Base-by-base conservation (phyloP, 192 early-diverging fungal genomes). In the Backusella psychrophila region DNA sequence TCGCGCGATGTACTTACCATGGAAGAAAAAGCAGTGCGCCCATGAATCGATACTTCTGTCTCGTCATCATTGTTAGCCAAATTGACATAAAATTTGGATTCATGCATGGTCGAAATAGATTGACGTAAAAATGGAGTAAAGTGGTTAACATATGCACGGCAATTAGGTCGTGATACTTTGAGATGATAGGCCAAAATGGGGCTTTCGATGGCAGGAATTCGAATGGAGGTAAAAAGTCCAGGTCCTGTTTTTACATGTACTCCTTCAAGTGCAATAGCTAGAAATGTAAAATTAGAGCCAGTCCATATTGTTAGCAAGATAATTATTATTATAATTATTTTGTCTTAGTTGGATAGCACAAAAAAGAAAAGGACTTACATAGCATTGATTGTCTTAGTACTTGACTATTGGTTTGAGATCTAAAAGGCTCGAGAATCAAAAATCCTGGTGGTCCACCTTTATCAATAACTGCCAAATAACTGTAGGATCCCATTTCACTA, bases 21-120 rank as follows among this genome's bases (percentile, higher is more conserved):
- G 23, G 69, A 74, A 9, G 77, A 75, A 49, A 88, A 90, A 0
- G 87, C 82, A 1, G 83, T 78, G 17, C 85, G 79, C 3, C 89
- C 89, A 56, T 90, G 89, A 52, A 88, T 84, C 5, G 86, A 84
- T 7, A 90, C 73, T 42, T 88, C 83, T 6, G 79, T 76, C 8
- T 75, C 76, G 4, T 74, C 68, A 2, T 31, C 31, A 17, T 72
- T 71, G 7, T 63, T 73, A 21, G 72, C 78, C 9, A 87, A 41
- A 44, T 88, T 88, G 21, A 88, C 85, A 46, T 80, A 77, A 36
- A 85, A 90, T 36, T 84, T 88, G 36, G 87, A 88, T 67, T 90
- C 87, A 36, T 85, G 76, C 84, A 87, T 86, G 39, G 80, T 72
- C 36, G 86, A 85, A n/a, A 83, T 87, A 2, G 89, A 90, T 38